Conservation (phyloP, 2,329 filamentous ascomycete genomes). For the Gnomoniopsis sp. region DNA sequence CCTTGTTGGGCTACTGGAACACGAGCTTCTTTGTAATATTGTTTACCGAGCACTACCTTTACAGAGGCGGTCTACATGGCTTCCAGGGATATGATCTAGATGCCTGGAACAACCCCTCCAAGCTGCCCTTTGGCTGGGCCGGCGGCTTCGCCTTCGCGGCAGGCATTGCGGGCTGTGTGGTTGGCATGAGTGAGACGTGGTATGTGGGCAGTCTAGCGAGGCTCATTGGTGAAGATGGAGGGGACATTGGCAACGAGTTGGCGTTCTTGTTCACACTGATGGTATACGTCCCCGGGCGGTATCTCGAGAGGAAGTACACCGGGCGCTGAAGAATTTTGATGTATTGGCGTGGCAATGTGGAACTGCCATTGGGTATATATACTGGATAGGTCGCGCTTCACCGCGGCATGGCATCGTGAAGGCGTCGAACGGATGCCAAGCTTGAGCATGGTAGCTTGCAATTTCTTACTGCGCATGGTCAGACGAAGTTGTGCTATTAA, state of each 20-base stretch:
- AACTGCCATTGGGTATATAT: background rate
- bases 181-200: conserved; percentile 59
- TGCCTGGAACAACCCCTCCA: conserved; percentile 41
- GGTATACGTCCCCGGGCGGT: conserved; percentile 44
- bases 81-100: conserved; percentile 45
- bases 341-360: no score
- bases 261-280: conserved; percentile 46
- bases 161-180: conserved; percentile 45
- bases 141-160: conserved; percentile 40
- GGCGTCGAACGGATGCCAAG: no score
- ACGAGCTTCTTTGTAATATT: conserved; percentile 46
- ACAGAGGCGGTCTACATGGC: conserved; percentile 34
- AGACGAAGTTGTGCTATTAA: no score
- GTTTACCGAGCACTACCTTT: conserved; percentile 45
- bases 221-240: conserved; percentile 40
- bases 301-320: conserved; percentile 43
- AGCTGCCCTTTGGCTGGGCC: conserved; percentile 41
- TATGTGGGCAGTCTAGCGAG: conserved; percentile 44
- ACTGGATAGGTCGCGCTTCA: background rate
- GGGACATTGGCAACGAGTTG: conserved; percentile 51
- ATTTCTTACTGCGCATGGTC: no score
- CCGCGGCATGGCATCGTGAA: background rate
- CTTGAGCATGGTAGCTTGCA: no score
- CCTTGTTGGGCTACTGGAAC: conserved; percentile 47
- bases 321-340: conserved; percentile 31